Evolutionary conservation across 2,329 filamentous ascomycete genomes (phyloP), one percentile per base, ranked within the genome.

Genomic region (Daldinia sp.): DNA sequence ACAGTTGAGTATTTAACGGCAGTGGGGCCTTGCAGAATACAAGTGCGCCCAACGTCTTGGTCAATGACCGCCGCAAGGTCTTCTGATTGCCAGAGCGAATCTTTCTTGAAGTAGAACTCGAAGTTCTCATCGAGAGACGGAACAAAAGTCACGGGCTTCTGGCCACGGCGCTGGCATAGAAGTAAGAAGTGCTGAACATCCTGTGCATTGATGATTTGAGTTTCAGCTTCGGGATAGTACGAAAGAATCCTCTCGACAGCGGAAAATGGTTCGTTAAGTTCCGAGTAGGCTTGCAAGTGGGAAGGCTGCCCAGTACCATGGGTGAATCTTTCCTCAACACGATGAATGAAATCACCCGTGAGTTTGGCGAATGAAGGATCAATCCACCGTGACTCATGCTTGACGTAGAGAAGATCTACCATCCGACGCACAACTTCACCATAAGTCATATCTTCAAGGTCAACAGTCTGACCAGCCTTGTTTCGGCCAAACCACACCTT

Each of bases 81-180:
- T 79, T 99, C 95, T 0, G 95, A 98, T 80, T 99, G 95, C 95
- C 95, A 99, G 6, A 99, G 86, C 1, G 95, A 99, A 78, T 99
- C 95, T 83, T 99, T 99, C 88, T 99, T 99, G 90, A 99, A 99
- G 83, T 93, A 99, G 81, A 96, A 97, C 76, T 99, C 95, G 70
- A 99, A 99, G 76, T 94, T 97, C 67, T 96, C 93, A 72, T 99
- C 95, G 19, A 99, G 85, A n/a, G 91, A 85, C 4, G 95, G 95
- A 27, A 99, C 94, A 76, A 99, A 99, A 0, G 94, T 95, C 25
- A 96, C 92, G 2, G 95, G 95, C 85, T 99, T 99, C 83, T 99
- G 95, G 37, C 90, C 90, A 48, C 91, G 92, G 34, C 93, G 90
- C 80, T 95, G 90, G 84, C 94, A 98, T 41, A 99, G 88, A 30